Percentiles rank a stretch among this genome's conserved stretches.
Conservation (phyloP, 345 rosid genomes). For the Populus davidiana region DNA sequence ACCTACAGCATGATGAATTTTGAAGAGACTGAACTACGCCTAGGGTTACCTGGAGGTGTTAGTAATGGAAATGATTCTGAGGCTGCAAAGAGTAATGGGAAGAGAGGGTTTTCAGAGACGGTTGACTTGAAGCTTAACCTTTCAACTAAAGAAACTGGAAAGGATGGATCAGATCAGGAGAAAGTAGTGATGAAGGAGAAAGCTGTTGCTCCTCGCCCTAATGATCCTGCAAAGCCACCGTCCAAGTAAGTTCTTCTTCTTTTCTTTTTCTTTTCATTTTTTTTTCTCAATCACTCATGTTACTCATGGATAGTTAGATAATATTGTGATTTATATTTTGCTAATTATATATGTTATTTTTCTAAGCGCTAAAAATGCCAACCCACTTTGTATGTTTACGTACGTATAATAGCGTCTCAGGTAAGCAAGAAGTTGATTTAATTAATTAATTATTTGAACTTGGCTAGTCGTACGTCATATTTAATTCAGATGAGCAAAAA, state of each 20-base stretch:
- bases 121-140: slow-evolving; percentile 31
- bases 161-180: slow-evolving; percentile 12
- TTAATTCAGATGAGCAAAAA: not conserved
- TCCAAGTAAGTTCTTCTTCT: slow-evolving; percentile 11
- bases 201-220: not conserved
- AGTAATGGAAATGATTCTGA: not conserved
- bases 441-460: not conserved
- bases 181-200: slow-evolving; percentile 26
- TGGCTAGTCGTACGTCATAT: not conserved
- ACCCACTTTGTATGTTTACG: not conserved
- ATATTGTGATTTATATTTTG: not conserved
- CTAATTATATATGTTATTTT: not conserved
- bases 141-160: slow-evolving; percentile 4
- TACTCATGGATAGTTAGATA: not conserved
- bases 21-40: slow-evolving; percentile 80
- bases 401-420: not conserved
- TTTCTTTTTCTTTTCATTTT: not conserved
- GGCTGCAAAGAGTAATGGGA: slow-evolving; percentile 12
- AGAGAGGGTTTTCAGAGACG: slow-evolving; percentile 32
- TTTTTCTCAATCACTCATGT: not conserved
- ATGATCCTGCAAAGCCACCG: slow-evolving; percentile 29
- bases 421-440: not conserved
- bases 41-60: slow-evolving; percentile 40
- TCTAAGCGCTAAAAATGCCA: not conserved
- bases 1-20: slow-evolving; percentile 58